Evolutionary conservation across 441 rosid species (phyloP), one percentile per base, ranked within the genome.

Genomic region (Syzygium malaccense): DNA sequence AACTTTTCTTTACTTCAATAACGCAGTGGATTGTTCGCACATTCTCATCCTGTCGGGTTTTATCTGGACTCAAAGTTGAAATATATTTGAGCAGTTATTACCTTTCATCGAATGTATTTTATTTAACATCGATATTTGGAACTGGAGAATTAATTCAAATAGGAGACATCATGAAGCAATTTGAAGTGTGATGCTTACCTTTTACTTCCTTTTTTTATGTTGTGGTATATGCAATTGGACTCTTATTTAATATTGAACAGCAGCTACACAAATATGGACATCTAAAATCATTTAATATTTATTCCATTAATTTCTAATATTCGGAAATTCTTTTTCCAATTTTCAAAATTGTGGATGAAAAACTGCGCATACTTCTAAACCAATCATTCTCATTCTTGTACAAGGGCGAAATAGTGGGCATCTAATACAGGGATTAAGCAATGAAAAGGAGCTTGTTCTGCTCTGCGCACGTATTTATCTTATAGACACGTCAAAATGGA

Each of bases 21-120:
- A 1, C 23, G 60, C 26, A 8, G 60, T 56, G 58, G 11, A 1
- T 20, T 0, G 25, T 55, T 4, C 26, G 25, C 58, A 0, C 58
- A 8, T 3, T 19, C 58, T 8, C 0, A 23, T 55, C 58, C 4
- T 3, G 9, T 55, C 20, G 23, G n/a, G 7, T 55, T 55, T 55
- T 6, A 55, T 1, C 25, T 55, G n/a, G n/a, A n/a, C 56, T 18
- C 25, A 55, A 20, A 55, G 19, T 55, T 0, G 1, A 55, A 55
- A 55, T 55, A 3, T 0, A 56, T 56, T 56, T 23, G 8, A 56
- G 23, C 1, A 26, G 7, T 58, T 58, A 0, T 5, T 3, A 2
- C 30, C 4, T 58, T 58, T 2, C 14, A 25, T 58, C 13, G 30
- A 58, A 58, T n/a, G 26, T 26, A 25, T 13, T 58, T 4, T 11